These are phyloP conservation scores for Xerocomus amazonicus DNA, from an alignment of 1,284 basidiomycete genomes.

Conservation along the genomic window DNA sequence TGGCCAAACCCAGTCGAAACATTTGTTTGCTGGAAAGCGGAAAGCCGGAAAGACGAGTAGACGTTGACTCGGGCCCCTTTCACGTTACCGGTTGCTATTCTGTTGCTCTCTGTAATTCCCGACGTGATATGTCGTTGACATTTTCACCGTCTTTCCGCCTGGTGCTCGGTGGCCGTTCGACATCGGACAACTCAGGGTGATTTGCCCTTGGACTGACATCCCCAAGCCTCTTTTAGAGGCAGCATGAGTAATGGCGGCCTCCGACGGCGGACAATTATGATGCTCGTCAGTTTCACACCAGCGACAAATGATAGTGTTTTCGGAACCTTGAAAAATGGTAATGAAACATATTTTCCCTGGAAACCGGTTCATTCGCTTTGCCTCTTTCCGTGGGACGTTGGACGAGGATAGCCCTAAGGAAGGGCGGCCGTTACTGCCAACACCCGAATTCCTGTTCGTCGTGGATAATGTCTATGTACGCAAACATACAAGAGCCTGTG, in stretches of 20 bases:
- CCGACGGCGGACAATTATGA: no score
- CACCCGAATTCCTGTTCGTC: no score
- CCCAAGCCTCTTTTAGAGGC: no score
- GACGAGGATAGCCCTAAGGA: background rate
- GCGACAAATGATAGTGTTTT: background rate
- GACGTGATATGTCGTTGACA: conserved; percentile 5
- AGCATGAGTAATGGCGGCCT: no score
- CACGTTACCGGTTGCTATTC: conserved; percentile 5
- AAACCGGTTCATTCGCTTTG: background rate
- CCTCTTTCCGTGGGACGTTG: background rate
- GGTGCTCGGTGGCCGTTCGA: background rate
- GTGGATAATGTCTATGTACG: no score
- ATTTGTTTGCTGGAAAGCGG: conserved; percentile 86
- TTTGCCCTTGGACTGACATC: background rate
- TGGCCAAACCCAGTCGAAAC: conserved; percentile 58
- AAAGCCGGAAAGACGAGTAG: conserved; percentile 84
- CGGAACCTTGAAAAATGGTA: no score
- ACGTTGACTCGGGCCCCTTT: conserved; percentile 42
- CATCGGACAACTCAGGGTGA: background rate
- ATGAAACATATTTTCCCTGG: background rate
- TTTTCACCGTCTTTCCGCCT: background rate
- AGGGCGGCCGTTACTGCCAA: no score
- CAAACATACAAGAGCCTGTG: no score
- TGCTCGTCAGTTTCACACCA: no score
- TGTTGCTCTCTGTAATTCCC: background rate